A percentile compares a stretch with the other conserved stretches of the same genome.
Conservation (phyloP, 1,139 yeast genomes). For the Hanseniaspora gamundiae region DNA sequence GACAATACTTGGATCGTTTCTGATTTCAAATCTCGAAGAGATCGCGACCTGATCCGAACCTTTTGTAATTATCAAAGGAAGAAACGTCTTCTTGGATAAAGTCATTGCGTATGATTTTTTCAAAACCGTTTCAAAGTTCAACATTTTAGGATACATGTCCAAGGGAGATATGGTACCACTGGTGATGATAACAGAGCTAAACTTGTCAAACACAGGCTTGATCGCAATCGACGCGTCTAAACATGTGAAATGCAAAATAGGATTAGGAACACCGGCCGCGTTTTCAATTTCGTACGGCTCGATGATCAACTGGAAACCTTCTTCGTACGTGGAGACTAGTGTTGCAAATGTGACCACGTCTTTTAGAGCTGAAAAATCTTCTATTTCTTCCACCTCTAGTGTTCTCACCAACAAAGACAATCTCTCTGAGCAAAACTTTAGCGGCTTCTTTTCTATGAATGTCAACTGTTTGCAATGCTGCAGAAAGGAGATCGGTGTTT, state of each 20-base stretch:
- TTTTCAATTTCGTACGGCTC: conserved; percentile 97
- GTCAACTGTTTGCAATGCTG: conserved; percentile 90
- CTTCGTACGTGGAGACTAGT: conserved; percentile 83
- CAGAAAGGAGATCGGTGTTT: conserved; percentile 84
- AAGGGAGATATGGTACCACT: conserved; percentile 97
- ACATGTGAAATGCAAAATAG: conserved; percentile 88
- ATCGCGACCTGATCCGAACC: conserved; percentile 97
- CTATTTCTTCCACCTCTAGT: conserved; percentile 74
- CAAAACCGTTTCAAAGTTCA: conserved; percentile 84
- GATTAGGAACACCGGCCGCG: conserved; percentile 87
- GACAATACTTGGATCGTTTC: conserved; percentile 96
- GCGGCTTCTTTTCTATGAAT: conserved; percentile 82
- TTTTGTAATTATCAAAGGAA: conserved; percentile 92
- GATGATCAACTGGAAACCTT: conserved; percentile 79
- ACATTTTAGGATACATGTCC: conserved; percentile 97
- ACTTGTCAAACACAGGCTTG: conserved; percentile 89
- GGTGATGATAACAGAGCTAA: conserved; percentile 88
- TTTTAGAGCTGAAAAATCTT: conserved; percentile 83
- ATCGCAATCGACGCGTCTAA: conserved; percentile 96
- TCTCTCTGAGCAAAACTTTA: conserved; percentile 85
- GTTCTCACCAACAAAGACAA: conserved; percentile 80
- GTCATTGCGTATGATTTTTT: conserved; percentile 97
- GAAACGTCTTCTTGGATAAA: conserved; percentile 76
- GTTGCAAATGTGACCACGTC: conserved; percentile 98
- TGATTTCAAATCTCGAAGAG: conserved; percentile 87